Evolutionary conservation across 176 grass and related monocot species (phyloP).

Genomic region (Lolium perenne): DNA sequence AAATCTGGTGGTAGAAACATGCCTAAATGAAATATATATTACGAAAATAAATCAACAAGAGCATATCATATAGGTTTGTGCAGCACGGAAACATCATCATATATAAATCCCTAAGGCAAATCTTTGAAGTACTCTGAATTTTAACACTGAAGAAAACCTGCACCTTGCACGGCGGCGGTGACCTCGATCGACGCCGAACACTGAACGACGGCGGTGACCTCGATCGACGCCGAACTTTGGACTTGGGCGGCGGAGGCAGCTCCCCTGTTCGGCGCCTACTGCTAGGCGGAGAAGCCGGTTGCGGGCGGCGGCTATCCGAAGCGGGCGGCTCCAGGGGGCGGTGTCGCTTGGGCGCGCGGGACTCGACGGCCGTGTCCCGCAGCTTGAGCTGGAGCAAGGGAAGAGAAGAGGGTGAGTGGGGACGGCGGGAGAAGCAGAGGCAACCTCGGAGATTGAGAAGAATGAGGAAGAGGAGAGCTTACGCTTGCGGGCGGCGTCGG

Average conservation of each 20-base stretch:
- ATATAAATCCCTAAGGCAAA: not conserved
- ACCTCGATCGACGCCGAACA: not conserved
- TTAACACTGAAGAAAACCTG: not conserved
- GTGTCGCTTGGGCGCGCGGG: not conserved
- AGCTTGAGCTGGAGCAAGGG: constrained; percentile 22
- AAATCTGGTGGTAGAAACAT: not conserved
- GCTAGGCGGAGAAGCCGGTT: not conserved
- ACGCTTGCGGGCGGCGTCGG: constrained; percentile 2
- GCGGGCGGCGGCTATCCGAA: not conserved
- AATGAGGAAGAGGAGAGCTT: constrained; percentile 6
- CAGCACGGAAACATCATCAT: not conserved
- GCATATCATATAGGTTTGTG: not conserved
- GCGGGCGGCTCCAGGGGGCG: not conserved
- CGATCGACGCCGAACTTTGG: not conserved
- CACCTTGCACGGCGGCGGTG: not conserved
- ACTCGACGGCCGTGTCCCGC: not conserved
- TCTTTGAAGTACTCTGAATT: too few relatives aligned
- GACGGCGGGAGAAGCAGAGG: not conserved
- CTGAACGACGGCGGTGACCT: not conserved
- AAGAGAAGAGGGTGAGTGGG: not conserved
- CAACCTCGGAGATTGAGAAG: not conserved
- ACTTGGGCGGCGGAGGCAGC: not conserved
- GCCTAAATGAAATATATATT: not conserved
- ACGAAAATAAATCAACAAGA: not conserved
- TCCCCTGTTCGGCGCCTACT: not conserved